These are phyloP conservation scores for Mucor circinelloides DNA, from an alignment of 371 early-diverging fungal species.

Conservation along the genomic window DNA sequence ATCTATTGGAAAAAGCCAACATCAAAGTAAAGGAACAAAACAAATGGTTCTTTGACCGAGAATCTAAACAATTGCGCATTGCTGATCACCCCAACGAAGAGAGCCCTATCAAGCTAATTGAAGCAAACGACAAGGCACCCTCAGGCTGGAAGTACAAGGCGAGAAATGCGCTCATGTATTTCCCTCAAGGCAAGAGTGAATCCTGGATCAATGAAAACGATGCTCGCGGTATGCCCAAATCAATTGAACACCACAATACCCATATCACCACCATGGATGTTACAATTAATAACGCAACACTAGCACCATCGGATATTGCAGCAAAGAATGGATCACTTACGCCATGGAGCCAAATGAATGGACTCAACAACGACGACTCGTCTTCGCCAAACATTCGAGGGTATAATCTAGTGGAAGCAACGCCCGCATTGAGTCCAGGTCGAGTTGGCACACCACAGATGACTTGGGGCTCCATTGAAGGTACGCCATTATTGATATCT, in stretches of 20 bases:
- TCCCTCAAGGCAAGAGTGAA: constrained; percentile 50
- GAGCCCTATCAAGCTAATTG: constrained; percentile 21
- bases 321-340: constrained; percentile 30
- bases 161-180: constrained; percentile 70
- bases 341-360: constrained; percentile 32
- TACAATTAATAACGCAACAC: not conserved
- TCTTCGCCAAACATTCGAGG: constrained; percentile 56
- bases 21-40: constrained; percentile 60
- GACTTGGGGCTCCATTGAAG: constrained; percentile 85
- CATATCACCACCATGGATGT: constrained; percentile 30
- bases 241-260: constrained; percentile 58
- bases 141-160: constrained; percentile 63
- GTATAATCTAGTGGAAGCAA: constrained; percentile 66
- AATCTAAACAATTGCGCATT: constrained; percentile 42
- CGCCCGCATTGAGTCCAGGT: constrained; percentile 67
- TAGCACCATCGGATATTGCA: constrained; percentile 31
- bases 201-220: constrained; percentile 39
- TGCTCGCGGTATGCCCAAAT: constrained; percentile 52
- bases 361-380: not conserved
- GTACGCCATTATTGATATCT: constrained; percentile 60
- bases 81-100: constrained; percentile 15
- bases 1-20: constrained; percentile 67
- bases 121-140: constrained; percentile 33
- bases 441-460: constrained; percentile 58
- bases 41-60: constrained; percentile 73